phyloP scores from a whole-genome alignment of 2,329 filamentous ascomycete species.

The Penicillium digitatum region DNA sequence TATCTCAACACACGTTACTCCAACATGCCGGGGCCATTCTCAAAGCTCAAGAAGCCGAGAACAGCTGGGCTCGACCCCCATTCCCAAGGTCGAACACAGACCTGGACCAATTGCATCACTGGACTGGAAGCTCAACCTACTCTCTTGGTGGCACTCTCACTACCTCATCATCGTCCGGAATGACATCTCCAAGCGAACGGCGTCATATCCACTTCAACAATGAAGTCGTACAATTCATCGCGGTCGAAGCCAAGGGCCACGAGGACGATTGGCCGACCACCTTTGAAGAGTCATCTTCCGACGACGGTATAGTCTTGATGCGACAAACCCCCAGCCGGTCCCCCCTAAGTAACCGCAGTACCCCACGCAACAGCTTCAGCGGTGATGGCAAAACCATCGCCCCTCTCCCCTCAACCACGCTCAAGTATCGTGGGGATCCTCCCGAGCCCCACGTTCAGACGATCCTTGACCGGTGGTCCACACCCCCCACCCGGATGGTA shows the following conservation, averaged over 20 bases:
- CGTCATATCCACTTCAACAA: constrained; percentile 96
- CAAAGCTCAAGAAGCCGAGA: constrained; percentile 69
- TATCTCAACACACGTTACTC: constrained; percentile 82
- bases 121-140: constrained; percentile 54
- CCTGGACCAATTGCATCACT: constrained; percentile 58
- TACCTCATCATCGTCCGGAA: constrained; percentile 67
- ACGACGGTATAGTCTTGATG: constrained; percentile 80
- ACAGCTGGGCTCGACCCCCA: constrained; percentile 50
- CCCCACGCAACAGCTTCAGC: constrained; percentile 53
- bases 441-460: constrained; percentile 53
- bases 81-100: constrained; percentile 66
- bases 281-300: constrained; percentile 59
- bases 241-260: constrained; percentile 79
- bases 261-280: constrained; percentile 41
- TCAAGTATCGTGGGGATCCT: constrained; percentile 78
- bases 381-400: constrained; percentile 79
- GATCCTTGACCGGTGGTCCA: constrained; percentile 33
- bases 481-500: constrained; percentile 43
- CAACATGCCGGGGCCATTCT: constrained; percentile 85
- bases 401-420: constrained; percentile 78
- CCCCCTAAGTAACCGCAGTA: constrained; percentile 51
- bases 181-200: constrained; percentile 59
- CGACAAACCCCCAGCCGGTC: constrained; percentile 56
- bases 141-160: constrained; percentile 57
- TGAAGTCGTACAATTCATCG: constrained; percentile 92